Percentiles rank a stretch among this genome's conserved stretches.
Conservation (phyloP, 257 asterid genomes). For the Handroanthus guayacan region DNA sequence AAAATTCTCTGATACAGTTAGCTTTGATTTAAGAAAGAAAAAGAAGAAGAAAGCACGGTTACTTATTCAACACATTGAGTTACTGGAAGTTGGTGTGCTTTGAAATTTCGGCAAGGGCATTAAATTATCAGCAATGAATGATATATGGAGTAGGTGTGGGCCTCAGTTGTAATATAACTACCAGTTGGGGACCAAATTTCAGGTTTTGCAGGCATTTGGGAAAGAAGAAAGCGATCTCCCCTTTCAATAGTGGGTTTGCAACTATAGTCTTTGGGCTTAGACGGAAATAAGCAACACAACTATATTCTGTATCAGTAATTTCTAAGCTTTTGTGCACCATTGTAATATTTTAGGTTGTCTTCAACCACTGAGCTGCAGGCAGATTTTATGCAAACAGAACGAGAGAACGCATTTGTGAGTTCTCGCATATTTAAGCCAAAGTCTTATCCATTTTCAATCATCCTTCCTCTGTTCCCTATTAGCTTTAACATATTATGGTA, state of each 20-base stretch:
- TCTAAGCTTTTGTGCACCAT: neutral
- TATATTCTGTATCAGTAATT: neutral
- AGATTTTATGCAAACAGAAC: neutral
- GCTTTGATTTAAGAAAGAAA: neutral
- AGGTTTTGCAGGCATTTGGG: neutral
- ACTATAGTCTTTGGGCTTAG: neutral
- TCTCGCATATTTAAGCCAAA: neutral
- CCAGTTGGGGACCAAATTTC: neutral
- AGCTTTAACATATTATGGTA: neutral
- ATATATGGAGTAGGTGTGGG: neutral
- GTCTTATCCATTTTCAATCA: neutral
- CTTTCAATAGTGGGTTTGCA: neutral
- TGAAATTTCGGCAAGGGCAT: neutral
- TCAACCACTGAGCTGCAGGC: neutral
- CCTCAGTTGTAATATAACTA: neutral
- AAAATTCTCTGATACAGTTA: slow-evolving; percentile 5
- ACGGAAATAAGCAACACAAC: neutral
- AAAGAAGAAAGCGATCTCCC: neutral
- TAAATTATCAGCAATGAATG: neutral
- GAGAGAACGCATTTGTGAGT: too few species aligned
- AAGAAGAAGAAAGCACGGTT: too few species aligned
- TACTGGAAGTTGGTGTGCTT: neutral
- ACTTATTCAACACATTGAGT: neutral
- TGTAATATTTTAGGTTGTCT: neutral
- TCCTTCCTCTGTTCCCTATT: neutral